Percentiles rank a stretch among this genome's conserved stretches.
These are phyloP conservation scores for Arthroderma uncinatum DNA, from an alignment of 2,329 filamentous ascomycete genomes.

Conservation along the genomic window DNA sequence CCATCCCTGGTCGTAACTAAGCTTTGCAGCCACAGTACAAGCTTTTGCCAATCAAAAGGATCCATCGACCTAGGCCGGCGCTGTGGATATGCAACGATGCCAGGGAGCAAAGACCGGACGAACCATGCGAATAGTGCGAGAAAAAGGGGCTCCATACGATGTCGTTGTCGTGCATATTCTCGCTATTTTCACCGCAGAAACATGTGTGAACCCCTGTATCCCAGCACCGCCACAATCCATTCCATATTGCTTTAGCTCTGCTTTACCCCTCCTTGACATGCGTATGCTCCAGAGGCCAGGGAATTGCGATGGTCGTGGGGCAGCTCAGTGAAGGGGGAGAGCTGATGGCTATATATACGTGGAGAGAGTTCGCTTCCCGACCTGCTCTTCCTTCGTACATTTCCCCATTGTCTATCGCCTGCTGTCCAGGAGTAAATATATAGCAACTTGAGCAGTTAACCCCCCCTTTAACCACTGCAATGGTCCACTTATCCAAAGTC, in stretches of 20 bases:
- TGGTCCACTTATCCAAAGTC: slow-evolving; percentile 35
- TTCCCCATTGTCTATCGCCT: not conserved
- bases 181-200: not conserved
- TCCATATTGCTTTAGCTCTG: not conserved
- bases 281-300: not conserved
- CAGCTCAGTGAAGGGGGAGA: not conserved
- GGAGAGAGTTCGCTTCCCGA: not conserved
- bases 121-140: too few species aligned
- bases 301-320: not conserved
- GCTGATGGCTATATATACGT: not conserved
- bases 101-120: not conserved
- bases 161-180: not conserved
- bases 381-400: not conserved
- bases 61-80: not conserved
- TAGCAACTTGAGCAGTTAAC: not conserved
- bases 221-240: not conserved
- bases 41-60: not conserved
- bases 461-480: slow-evolving; percentile 11
- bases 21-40: slow-evolving; percentile 3
- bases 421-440: not conserved
- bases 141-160: too few species aligned
- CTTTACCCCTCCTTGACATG: slow-evolving; percentile 1
- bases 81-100: not conserved
- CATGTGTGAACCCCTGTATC: not conserved
- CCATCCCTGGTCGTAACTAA: not conserved